A percentile compares a stretch with the other conserved stretches of the same genome.
phyloP scores from a whole-genome alignment of 2,329 filamentous ascomycete genomes.

The Diaporthe sp. region DNA sequence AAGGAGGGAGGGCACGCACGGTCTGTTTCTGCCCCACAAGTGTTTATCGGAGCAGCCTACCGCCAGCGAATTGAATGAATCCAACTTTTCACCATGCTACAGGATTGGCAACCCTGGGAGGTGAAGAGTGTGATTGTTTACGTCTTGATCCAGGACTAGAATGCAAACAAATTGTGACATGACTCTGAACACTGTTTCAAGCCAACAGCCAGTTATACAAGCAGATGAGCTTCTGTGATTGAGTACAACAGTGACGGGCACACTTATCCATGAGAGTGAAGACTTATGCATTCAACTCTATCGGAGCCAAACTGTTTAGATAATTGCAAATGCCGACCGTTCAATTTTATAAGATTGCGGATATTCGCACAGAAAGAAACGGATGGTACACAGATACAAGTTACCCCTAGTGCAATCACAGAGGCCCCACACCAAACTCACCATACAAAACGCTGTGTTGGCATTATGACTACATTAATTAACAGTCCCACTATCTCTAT shows the following conservation, averaged over 20 bases:
- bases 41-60: no score
- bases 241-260: not conserved
- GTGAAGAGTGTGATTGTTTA: not conserved
- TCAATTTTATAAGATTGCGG: not conserved
- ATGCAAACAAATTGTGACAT: no score
- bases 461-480: no score
- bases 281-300: not conserved
- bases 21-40: no score
- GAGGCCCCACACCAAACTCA: no score
- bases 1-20: not conserved
- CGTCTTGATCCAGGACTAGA: not conserved
- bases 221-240: not conserved
- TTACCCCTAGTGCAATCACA: no score
- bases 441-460: no score
- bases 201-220: not conserved
- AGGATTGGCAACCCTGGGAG: not conserved
- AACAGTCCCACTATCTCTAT: no score
- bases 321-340: not conserved
- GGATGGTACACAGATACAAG: no score
- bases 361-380: no score
- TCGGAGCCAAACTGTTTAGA: not conserved
- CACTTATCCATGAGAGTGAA: not conserved
- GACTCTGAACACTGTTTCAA: no score
- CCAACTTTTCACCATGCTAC: not conserved
- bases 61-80: no score